Base-by-base conservation (phyloP, 345 rosid genomes). In the Pistacia integerrima region DNA sequence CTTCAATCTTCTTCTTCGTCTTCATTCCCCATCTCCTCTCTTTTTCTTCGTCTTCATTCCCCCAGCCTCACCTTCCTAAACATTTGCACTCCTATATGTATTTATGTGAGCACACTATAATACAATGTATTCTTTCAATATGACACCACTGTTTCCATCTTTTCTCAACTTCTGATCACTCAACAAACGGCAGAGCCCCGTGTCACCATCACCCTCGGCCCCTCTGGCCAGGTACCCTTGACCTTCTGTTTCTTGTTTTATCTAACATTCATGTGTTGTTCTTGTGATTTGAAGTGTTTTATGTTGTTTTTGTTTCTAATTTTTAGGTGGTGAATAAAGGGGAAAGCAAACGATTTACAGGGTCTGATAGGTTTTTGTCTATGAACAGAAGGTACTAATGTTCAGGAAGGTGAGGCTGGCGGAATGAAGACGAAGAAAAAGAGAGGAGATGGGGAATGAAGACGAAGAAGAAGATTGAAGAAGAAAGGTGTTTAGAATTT, bases 181-280 rank as follows among this genome's bases (percentile, higher is more conserved):
- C 5, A 70, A 49, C 1, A 8, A 62, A 86, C 84, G 89, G 75
- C 80, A 8, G 64, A 76, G 16, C 75, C 81, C 28, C 59, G 61
- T 30, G 65, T 87, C 71, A 84, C 83, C 75, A 80, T 87, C 83
- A 84, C 87, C 73, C 70, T 80, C 7, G 87, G 84, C 18, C 78
- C 86, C 64, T 44, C 80, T n/a, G 86, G 84, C 77, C 82, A 77
- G 87, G 90, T 84, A 64, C 78, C 41, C 16, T 36, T 35, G 22
- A 11, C 38, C 13, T 11, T n/a, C 33, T n/a, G 5, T 25, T 22
- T 44, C 44, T 41, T 52, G 16, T 44, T 68, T 60, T 11, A 22
- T 36, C 14, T 8, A 46, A 14, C 28, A 74, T 74, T 64, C 3
- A 60, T 16, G 17, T 48, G 54, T 49, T 51, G 13, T 28, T 9